Base-by-base conservation (phyloP, 768 basidiomycete species). In the Pisolithus tinctorius region DNA sequence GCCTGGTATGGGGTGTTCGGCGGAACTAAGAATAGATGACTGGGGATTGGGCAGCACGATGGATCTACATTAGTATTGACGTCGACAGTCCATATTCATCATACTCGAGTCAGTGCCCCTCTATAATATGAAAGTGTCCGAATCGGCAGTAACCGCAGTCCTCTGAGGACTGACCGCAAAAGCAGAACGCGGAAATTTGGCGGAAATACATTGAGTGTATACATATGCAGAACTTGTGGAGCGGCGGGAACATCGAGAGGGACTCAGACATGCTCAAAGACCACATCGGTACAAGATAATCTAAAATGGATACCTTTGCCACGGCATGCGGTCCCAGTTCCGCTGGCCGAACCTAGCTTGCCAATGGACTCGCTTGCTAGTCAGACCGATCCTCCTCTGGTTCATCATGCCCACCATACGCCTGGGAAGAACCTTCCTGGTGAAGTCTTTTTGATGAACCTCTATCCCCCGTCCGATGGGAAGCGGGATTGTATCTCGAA, bases 371-470 rank as follows among this genome's bases (percentile, higher is more conserved):
- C 34, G 13, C 13, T 20, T 23, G 69, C 66, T 65, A 59, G 40
- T 60, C 66, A 23, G 66, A 67, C 16, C 49, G 60, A 37, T 54
- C 66, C 38, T 68, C 66, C 53, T 69, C 66, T 48, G 64, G 58
- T 44, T 69, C 66, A 41, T 68, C 65, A 37, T 58, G 58, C 27
- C 59, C 65, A 13, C 66, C 56, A 27, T 59, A 66, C 10, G 53
- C 45, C 41, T 59, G 65, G 43, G 58, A 34, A 34, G 34, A 42
- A 34, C 60, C 67, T 63, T 78, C 77, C 59, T 75, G 74, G 66
- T 80, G 81, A 63, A 80, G 78, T 53, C 82, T 77, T 71, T 82
- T 83, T 48, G 72, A 64, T 14, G 26, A 17, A 42, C 79, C 74
- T 72, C 80, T 76, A 60, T 81, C 79, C 26, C 78, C 76, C 45